These are phyloP conservation scores for Alternaria burnsii DNA, from an alignment of 2,329 filamentous ascomycete genomes.

Conservation along the genomic window DNA sequence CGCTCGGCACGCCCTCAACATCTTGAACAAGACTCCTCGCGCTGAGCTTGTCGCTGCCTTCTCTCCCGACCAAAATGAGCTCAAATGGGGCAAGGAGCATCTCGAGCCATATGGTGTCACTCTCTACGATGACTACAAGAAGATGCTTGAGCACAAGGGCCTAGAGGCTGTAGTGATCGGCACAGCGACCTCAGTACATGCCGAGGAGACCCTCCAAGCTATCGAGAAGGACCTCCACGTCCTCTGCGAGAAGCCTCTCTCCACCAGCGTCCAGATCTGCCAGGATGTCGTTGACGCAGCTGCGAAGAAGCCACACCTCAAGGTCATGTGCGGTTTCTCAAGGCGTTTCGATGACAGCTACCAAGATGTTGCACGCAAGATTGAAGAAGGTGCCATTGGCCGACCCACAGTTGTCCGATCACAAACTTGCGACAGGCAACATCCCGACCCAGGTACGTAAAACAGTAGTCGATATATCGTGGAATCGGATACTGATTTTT, in stretches of 20 bases:
- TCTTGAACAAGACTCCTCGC: conserved; percentile 57
- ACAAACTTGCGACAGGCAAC: conserved; percentile 54
- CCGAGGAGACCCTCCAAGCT: conserved; percentile 44
- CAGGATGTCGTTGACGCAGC: conserved; percentile 48
- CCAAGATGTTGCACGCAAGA: conserved; percentile 48
- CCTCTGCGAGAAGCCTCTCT: conserved; percentile 53
- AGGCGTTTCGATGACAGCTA: conserved; percentile 58
- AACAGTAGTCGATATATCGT: rapidly evolving
- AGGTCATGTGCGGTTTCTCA: conserved; percentile 58
- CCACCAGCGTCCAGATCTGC: conserved; percentile 40
- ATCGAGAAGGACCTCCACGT: conserved; percentile 50
- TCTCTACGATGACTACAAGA: conserved; percentile 57
- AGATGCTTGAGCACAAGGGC: conserved; percentile 56
- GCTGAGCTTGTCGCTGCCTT: conserved; percentile 62
- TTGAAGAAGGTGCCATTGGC: conserved; percentile 50
- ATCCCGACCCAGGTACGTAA: conserved; percentile 28
- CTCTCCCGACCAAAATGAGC: conserved; percentile 56
- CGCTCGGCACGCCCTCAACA: conserved; percentile 61
- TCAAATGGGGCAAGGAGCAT: conserved; percentile 56
- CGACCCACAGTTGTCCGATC: conserved; percentile 53
- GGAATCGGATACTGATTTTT: background rate
- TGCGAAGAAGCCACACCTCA: conserved; percentile 48
- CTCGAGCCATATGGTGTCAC: conserved; percentile 57
- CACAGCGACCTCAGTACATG: conserved; percentile 48
- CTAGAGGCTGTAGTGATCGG: conserved; percentile 55